Evolutionary conservation across 2,329 filamentous ascomycete genomes (phyloP), one percentile per base, ranked within the genome.

Genomic region (Polychaeton citri): DNA sequence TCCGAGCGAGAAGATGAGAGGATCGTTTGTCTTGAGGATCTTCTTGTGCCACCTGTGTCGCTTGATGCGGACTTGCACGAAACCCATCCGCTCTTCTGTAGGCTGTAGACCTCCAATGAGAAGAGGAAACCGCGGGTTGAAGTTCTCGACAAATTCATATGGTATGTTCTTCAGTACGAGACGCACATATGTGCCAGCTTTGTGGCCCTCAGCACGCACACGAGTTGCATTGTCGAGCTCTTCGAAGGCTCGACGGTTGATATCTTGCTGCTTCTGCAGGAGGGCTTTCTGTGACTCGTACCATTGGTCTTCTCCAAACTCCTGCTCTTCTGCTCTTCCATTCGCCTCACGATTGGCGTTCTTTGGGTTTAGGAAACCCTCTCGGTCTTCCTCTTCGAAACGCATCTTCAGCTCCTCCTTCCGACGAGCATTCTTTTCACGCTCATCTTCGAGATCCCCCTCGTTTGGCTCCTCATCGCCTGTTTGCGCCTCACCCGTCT

Each of bases 31-130:
- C 68, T 98, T 98, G 47, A 98, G 70, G 48, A 96, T 96, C 68
- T 90, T 93, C 73, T 95, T 95, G 66, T 98, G 90, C 92, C 92
- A 98, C 46, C 90, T 73, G 59, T 98, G 90, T 36, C 86, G 75
- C 72, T 98, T 98, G 67, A 98, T 93, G 34, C 92, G 78, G 39
- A 95, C 79, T 60, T 98, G 90, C 6, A 96, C 79, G 54, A 82
- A 96, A 6, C 90, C 92, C 57, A 94, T 95, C 34, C 92, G 78
- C 58, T 96, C 87, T 60, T 98, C 90, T 0, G 88, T 95, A 6
- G 90, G 74, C 8, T 85, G 81, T 26, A 98, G 69, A n/a, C 90
- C 92, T 35, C 90, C 90, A 20, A 96, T 71, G 35, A 98, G 74
- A 40, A 98, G 70, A 13, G 90, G 90, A 55, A 78, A 81, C 34